Percentiles rank a stretch among this genome's conserved stretches.
Evolutionary conservation across 2,329 filamentous ascomycete species (phyloP).

Genomic region (Pestalotiopsis sp.): DNA sequence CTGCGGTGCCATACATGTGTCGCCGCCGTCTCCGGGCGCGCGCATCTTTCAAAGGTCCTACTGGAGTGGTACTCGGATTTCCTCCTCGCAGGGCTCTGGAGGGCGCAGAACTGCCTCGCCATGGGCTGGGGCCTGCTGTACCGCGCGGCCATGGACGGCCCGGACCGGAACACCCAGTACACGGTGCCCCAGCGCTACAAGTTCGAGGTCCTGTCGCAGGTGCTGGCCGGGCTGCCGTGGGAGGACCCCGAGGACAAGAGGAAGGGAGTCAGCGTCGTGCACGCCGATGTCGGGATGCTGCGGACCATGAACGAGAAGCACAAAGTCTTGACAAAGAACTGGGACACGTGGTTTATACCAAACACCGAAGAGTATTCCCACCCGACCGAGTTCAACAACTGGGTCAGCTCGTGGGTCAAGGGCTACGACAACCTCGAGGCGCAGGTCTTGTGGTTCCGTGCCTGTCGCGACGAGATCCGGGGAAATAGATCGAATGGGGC

Average conservation of each 20-base stretch:
- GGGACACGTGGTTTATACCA: background rate
- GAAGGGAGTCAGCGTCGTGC: background rate
- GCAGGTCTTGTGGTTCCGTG: conserved; percentile 4
- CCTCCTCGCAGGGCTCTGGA: background rate
- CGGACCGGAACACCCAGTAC: background rate
- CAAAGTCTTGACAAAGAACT: background rate
- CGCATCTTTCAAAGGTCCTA: background rate
- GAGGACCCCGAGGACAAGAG: background rate
- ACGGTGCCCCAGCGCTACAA: background rate
- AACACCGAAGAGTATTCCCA: background rate
- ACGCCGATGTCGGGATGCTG: background rate
- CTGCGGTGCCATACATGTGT: background rate
- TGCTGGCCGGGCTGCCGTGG: conserved; percentile 3
- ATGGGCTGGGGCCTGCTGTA: background rate
- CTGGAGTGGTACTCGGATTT: background rate
- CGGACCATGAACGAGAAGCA: background rate
- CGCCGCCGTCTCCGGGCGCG: background rate
- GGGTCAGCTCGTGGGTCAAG: conserved; percentile 4
- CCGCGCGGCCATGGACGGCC: background rate
- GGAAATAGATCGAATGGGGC: background rate
- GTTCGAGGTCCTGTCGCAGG: background rate
- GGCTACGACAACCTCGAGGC: conserved; percentile 7
- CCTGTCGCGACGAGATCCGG: background rate
- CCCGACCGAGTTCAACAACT: background rate
- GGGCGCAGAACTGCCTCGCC: background rate